A percentile compares a stretch with the other conserved stretches of the same genome.
Conservation (phyloP, 768 basidiomycete genomes). For the Mrakia frigida region DNA sequence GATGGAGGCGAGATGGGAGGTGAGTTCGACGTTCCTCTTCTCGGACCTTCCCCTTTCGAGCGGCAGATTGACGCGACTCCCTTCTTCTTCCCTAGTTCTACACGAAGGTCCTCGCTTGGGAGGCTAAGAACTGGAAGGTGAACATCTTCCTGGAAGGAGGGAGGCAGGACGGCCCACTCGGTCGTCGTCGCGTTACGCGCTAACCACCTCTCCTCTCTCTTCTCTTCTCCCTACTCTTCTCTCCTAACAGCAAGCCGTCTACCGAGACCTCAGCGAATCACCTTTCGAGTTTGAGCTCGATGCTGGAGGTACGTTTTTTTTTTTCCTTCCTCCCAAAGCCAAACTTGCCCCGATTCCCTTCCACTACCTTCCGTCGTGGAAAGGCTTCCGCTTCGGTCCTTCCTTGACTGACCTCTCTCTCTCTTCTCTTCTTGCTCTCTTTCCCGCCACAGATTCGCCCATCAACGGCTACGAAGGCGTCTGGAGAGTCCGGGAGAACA, state of each 20-base stretch:
- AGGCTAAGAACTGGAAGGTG: slow-evolving; percentile 4
- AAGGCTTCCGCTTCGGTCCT: background rate
- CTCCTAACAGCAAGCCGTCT: background rate
- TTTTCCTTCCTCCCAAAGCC: background rate
- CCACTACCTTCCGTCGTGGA: background rate
- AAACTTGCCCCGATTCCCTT: background rate
- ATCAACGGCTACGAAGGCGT: background rate
- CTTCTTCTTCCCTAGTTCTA: background rate
- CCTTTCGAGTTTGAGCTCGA: background rate
- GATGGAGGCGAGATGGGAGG: slow-evolving; percentile 2
- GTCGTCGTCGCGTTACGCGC: background rate
- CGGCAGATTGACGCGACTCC: background rate
- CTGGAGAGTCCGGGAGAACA: background rate
- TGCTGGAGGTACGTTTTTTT: background rate
- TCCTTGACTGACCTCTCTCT: background rate
- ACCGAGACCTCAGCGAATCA: slow-evolving; percentile 4
- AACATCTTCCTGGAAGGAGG: background rate
- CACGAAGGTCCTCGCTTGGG: background rate
- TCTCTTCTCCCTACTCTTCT: background rate
- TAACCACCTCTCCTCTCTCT: background rate
- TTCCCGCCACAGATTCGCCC: background rate
- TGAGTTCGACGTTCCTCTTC: background rate
- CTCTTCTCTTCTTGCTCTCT: background rate
- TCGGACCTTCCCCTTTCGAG: background rate
- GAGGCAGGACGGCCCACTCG: background rate